Conservation (phyloP, 2,329 filamentous ascomycete species). For the Pseudopyricularia cyperi region DNA sequence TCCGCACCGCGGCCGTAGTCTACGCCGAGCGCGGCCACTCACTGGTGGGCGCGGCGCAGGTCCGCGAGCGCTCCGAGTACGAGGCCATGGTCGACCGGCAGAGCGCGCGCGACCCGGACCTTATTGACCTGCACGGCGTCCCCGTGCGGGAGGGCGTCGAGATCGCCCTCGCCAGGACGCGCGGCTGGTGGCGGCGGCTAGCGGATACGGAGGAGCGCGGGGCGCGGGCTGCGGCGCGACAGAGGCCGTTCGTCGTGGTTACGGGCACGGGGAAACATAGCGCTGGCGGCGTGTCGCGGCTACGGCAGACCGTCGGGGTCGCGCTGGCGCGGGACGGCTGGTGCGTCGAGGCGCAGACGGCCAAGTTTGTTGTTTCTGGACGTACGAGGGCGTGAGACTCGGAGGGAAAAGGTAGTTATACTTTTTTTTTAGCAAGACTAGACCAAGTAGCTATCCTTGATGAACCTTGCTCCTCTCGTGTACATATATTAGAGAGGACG, state of each 20-base stretch:
- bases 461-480: no score
- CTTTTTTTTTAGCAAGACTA: no score
- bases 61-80: constrained; percentile 51
- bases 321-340: constrained; percentile 69
- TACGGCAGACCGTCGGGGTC: constrained; percentile 70
- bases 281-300: constrained; percentile 57
- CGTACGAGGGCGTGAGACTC: constrained; percentile 12
- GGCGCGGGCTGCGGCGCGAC: constrained; percentile 23
- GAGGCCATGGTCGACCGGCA: constrained; percentile 57
- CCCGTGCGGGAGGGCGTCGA: constrained; percentile 68
- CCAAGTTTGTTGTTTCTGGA: constrained; percentile 59
- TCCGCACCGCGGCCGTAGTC: constrained; percentile 62
- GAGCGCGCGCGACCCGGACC: constrained; percentile 36
- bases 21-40: constrained; percentile 62
- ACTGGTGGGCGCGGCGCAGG: constrained; percentile 41
- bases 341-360: constrained; percentile 62
- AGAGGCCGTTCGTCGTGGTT: constrained; percentile 55
- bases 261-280: constrained; percentile 75
- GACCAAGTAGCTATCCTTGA: no score
- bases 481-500: no score
- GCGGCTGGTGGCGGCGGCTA: constrained; percentile 62
- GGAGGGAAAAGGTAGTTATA: neutral
- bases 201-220: constrained; percentile 29
- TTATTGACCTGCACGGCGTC: constrained; percentile 83
- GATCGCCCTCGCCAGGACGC: constrained; percentile 56